Evolutionary conservation across 768 basidiomycete genomes (phyloP).

Genomic region (Punctularia strigosozonata): DNA sequence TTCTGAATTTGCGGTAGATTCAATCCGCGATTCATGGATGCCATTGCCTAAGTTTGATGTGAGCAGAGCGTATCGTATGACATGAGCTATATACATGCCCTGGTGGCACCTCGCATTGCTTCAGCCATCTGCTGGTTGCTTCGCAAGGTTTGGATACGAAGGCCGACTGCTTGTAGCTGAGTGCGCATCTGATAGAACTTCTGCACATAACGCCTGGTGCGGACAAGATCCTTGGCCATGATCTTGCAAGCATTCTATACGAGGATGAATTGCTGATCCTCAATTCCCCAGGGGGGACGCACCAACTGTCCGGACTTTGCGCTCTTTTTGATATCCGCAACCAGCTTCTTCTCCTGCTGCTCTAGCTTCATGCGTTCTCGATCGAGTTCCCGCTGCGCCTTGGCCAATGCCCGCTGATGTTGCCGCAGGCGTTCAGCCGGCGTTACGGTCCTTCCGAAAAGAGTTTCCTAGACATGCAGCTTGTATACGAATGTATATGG

Average conservation of each 20-base stretch:
- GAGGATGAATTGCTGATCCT: conserved; percentile 10
- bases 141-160: conserved; percentile 91
- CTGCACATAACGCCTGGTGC: conserved; percentile 89
- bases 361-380: conserved; percentile 91
- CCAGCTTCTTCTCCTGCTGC: conserved; percentile 93
- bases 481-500: background rate
- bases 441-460: conserved; percentile 90
- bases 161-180: conserved; percentile 89
- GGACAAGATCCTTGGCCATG: conserved; percentile 97
- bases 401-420: conserved; percentile 91
- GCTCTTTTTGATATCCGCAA: conserved; percentile 91
- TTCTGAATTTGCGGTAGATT: conserved; percentile 91
- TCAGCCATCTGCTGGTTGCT: conserved; percentile 99
- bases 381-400: conserved; percentile 97
- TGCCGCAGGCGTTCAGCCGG: conserved; percentile 95
- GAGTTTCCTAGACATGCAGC: conserved; percentile 58
- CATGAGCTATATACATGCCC: conserved; percentile 41
- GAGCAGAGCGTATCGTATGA: background rate
- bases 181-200: conserved; percentile 99
- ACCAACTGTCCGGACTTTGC: conserved; percentile 95
- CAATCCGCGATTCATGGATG: conserved; percentile 90
- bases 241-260: conserved; percentile 94
- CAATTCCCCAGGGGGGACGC: too few species aligned
- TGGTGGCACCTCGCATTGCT: conserved; percentile 96
- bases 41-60: conserved; percentile 69